Base-by-base conservation (phyloP, 176 grass and related monocot species). In the Carex pumila region DNA sequence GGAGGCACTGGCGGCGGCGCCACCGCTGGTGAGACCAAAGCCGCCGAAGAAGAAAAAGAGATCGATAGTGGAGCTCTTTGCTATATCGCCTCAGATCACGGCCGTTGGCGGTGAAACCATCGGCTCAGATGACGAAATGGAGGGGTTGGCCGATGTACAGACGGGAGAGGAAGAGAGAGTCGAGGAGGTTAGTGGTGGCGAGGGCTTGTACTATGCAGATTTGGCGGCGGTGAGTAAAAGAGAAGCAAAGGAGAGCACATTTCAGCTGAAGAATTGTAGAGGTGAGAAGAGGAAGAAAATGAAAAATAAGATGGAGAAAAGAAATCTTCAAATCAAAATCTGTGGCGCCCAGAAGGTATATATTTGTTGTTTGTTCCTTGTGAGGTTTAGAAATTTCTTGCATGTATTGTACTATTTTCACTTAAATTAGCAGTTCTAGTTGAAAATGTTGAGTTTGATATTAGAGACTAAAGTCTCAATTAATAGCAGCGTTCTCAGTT, bases 41-140 rank as follows among this genome's bases (percentile, higher is more conserved):
- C 56, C 86, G 56, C 67, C 79, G 5, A 83, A 68, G 61, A 83
- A 83, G 79, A 87, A 87, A 69, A 87, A 87, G 86, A 61, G 86
- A 69, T 87, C 86, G 56, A 87, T 87, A 61, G 86, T 87, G 52
- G 86, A 87, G 86, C 69, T 87, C 9, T 87, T 87, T 41, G 86
- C 86, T 2, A 79, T 87, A 49, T 82, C 86, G 80, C 86, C 86
- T 70, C 86, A 87, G 79, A 87, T 87, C 79, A 75, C 60, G 53
- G 85, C 75, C 3, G 85, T 81, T n/a, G 78, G 58, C 1, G 55
- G 69, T 14, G 78, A 87, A 43, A 49, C 85, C 13, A 31, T 60
- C 18, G 65, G 37, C 49, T 22, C 58, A 7, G 80, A 76, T 52
- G 79, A 62, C n/a, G 86, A 75, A 73, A 70, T 21, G 65, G 68